phyloP scores from a whole-genome alignment of 2,329 filamentous ascomycete species.

The Fusarium sp. region DNA sequence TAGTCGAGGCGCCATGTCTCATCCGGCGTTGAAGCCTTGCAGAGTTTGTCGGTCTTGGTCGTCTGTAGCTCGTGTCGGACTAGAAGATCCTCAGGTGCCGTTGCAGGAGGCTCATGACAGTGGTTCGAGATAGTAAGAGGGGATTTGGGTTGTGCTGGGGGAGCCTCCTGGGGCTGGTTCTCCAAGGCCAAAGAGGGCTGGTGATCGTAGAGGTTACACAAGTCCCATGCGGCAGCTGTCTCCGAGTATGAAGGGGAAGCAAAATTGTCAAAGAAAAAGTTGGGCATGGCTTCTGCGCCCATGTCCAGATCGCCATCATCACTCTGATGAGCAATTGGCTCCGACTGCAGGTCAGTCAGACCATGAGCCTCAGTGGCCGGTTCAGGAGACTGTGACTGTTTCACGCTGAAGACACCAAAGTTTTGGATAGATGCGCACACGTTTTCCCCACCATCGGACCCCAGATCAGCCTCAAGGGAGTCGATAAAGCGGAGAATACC shows the following conservation, averaged over 20 bases:
- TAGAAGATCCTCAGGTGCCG: background rate
- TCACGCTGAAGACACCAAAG: constrained; percentile 20
- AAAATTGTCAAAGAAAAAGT: background rate
- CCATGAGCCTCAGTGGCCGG: background rate
- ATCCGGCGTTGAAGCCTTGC: background rate
- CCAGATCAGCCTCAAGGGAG: constrained; percentile 1
- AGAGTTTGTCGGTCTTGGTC: background rate
- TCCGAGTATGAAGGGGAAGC: constrained; percentile 21
- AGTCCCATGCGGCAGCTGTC: constrained; percentile 20
- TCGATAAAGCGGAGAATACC: constrained; percentile 25
- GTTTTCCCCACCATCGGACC: background rate
- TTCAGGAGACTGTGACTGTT: background rate
- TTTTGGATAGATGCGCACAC: constrained; percentile 18
- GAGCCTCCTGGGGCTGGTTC: background rate
- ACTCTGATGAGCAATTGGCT: background rate
- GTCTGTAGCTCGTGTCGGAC: background rate
- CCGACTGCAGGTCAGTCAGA: background rate
- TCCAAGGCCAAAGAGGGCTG: background rate
- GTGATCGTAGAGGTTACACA: constrained; percentile 15
- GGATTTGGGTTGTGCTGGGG: background rate
- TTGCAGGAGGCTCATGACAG: background rate
- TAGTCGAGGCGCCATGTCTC: background rate
- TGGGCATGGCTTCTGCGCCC: background rate
- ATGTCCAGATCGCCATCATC: background rate
- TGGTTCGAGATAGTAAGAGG: background rate